Conservation (phyloP, 352 stramenopile genomes). For the Phytophthora megakarya region DNA sequence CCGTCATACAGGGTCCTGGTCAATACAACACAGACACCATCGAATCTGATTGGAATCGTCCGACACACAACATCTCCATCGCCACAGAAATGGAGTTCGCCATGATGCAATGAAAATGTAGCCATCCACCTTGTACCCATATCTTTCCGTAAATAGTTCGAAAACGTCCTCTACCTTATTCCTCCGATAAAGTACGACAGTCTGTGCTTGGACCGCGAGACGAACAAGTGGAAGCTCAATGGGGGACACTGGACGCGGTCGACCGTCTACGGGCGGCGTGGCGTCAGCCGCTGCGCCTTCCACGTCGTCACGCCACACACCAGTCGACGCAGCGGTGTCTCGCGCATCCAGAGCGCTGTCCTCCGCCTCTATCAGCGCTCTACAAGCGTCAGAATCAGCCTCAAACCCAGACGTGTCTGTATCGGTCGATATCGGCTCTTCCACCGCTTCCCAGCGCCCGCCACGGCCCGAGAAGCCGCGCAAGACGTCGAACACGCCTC, state of each 20-base stretch:
- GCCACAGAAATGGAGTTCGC: conserved; percentile 84
- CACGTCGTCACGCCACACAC: background rate
- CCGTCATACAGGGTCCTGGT: conserved; percentile 57
- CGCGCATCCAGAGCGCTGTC: background rate
- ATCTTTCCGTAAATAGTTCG: background rate
- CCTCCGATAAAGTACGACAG: conserved; percentile 11
- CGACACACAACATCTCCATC: conserved; percentile 89
- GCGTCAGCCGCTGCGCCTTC: background rate
- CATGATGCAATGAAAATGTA: conserved; percentile 47
- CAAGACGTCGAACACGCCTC: conserved; percentile 11
- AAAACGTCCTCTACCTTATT: background rate
- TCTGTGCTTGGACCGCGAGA: conserved; percentile 17
- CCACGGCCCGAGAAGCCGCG: conserved; percentile 15
- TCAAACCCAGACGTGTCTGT: conserved; percentile 6
- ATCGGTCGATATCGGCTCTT: conserved; percentile 4
- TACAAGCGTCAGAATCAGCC: conserved; percentile 11
- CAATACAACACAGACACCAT: conserved; percentile 75
- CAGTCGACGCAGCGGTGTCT: conserved; percentile 7
- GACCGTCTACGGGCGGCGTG: conserved; percentile 16
- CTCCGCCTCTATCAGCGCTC: background rate
- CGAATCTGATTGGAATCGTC: conserved; percentile 83
- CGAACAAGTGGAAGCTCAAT: conserved; percentile 29
- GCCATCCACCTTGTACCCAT: conserved; percentile 15
- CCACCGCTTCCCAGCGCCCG: conserved; percentile 10
- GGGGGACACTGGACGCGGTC: conserved; percentile 29